Conservation (phyloP, 2,329 filamentous ascomycete species). For the Trichoderma sp. region DNA sequence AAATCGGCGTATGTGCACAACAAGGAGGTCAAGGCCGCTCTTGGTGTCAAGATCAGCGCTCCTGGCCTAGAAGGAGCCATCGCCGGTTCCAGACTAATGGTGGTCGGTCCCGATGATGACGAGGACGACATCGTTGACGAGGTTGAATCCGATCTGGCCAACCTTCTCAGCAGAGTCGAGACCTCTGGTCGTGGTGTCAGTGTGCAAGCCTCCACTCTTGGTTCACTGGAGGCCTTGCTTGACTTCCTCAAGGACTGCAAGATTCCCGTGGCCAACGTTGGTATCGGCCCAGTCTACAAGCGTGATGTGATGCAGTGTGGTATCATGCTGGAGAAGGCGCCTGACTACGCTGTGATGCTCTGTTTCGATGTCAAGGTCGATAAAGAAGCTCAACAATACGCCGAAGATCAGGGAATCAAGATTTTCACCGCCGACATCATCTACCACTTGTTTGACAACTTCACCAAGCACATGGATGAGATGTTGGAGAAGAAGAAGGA, state of each 20-base stretch:
- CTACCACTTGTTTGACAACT: conserved; percentile 95
- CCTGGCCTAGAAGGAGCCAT: conserved; percentile 95
- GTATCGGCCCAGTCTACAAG: conserved; percentile 96
- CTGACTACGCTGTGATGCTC: conserved; percentile 97
- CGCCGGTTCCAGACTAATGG: conserved; percentile 89
- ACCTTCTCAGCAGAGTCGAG: conserved; percentile 85
- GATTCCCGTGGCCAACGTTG: conserved; percentile 96
- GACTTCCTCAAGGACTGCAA: conserved; percentile 96
- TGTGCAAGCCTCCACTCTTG: conserved; percentile 94
- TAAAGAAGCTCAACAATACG: conserved; percentile 88
- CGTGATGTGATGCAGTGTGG: conserved; percentile 94
- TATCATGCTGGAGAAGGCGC: conserved; percentile 93
- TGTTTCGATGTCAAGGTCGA: conserved; percentile 99
- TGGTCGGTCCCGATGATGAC: conserved; percentile 92
- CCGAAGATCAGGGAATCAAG: conserved; percentile 92
- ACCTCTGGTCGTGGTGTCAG: conserved; percentile 92
- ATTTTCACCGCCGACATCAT: conserved; percentile 99
- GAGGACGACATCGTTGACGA: conserved; percentile 96
- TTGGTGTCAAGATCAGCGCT: conserved; percentile 98
- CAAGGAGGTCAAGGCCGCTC: conserved; percentile 96
- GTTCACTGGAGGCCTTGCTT: conserved; percentile 90
- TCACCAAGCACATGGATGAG: conserved; percentile 90
- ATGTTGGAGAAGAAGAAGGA: conserved; percentile 91
- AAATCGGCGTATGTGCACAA: conserved; percentile 98
- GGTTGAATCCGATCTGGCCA: conserved; percentile 90